A percentile compares a stretch with the other conserved stretches of the same genome.
phyloP scores from a whole-genome alignment of 2,329 filamentous ascomycete genomes.

The Fusarium poae region DNA sequence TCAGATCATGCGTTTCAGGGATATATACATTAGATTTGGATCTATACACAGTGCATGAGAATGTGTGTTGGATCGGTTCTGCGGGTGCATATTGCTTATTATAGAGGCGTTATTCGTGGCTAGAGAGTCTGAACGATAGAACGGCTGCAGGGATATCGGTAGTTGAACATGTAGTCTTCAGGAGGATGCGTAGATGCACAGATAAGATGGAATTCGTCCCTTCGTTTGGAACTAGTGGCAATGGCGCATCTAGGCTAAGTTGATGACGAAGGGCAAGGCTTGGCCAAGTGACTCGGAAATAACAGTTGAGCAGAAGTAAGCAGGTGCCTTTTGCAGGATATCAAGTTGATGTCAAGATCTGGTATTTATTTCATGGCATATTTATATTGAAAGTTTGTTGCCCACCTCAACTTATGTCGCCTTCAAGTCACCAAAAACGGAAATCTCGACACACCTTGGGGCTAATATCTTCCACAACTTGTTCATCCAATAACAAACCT shows the following conservation, averaged over 20 bases:
- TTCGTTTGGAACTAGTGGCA: too few relatives aligned
- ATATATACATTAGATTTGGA: background rate
- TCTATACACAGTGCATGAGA: background rate
- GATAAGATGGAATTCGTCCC: background rate
- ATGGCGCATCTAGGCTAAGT: background rate
- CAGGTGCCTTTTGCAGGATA: constrained; percentile 18
- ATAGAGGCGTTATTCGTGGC: background rate
- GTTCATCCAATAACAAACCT: constrained; percentile 26
- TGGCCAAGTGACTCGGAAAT: background rate
- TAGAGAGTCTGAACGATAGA: background rate
- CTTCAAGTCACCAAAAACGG: constrained; percentile 16
- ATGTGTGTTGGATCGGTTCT: background rate
- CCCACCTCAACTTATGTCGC: constrained; percentile 6
- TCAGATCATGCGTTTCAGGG: background rate
- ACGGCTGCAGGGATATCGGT: background rate
- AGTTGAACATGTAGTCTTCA: background rate
- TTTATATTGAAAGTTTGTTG: constrained; percentile 11
- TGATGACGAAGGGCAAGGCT: background rate
- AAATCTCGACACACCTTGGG: constrained; percentile 23
- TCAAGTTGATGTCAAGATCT: constrained; percentile 1
- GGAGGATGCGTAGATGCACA: background rate
- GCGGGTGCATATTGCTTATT: background rate
- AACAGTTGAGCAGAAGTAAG: background rate
- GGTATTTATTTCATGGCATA: background rate
- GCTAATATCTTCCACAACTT: constrained; percentile 9